phyloP scores from a whole-genome alignment of 2,329 filamentous ascomycete genomes.

The Diplodia mutila region DNA sequence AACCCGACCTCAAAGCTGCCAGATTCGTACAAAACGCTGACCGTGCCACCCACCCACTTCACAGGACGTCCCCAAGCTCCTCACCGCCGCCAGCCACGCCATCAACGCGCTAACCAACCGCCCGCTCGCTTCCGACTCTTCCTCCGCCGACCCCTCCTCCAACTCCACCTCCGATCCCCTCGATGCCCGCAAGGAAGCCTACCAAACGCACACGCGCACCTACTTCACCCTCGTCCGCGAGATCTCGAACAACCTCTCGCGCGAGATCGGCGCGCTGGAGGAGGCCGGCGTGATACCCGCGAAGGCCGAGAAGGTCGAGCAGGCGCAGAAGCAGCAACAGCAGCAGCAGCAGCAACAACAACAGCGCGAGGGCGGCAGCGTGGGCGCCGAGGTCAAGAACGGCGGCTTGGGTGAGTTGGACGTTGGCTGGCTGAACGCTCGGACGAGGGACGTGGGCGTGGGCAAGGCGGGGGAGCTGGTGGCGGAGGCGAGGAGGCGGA shows the following conservation, averaged over 20 bases:
- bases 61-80: slow-evolving; percentile 57
- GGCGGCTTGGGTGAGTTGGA: slow-evolving; percentile 65
- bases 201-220: not conserved
- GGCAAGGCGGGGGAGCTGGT: slow-evolving; percentile 85
- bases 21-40: too few species aligned
- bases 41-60: not conserved
- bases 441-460: slow-evolving; percentile 77
- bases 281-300: slow-evolving; percentile 73
- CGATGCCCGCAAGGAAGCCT: slow-evolving; percentile 30
- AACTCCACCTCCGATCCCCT: slow-evolving; percentile 35
- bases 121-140: slow-evolving; percentile 38
- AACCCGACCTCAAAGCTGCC: not conserved
- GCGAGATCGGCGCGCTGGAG: slow-evolving; percentile 74
- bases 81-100: slow-evolving; percentile 64
- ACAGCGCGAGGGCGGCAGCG: slow-evolving; percentile 23
- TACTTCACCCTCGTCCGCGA: slow-evolving; percentile 10
- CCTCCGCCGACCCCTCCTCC: not conserved
- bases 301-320: slow-evolving; percentile 35
- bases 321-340: not conserved
- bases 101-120: slow-evolving; percentile 57
- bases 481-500: slow-evolving; percentile 61
- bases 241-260: slow-evolving; percentile 13
- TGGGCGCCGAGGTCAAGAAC: slow-evolving; percentile 41
- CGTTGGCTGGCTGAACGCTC: slow-evolving; percentile 86
- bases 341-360: too few species aligned